Conservation (phyloP, 805 yeast species). For the Dipodascus albidus region DNA sequence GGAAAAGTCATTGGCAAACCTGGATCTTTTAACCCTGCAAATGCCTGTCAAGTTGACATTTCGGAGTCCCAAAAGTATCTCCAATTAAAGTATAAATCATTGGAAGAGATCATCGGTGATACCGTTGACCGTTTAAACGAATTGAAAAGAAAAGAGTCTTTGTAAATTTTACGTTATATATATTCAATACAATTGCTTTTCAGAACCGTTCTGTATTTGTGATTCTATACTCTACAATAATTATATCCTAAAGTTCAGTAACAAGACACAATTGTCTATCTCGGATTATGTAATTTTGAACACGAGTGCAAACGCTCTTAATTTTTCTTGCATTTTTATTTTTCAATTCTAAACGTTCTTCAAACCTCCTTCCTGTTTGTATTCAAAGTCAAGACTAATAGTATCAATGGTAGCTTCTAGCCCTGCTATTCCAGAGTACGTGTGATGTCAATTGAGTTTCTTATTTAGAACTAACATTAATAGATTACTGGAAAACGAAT, state of each 20-base stretch:
- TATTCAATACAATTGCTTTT: too few relatives aligned
- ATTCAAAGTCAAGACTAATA: not conserved
- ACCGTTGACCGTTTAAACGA: too few relatives aligned
- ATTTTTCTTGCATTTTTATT: not conserved
- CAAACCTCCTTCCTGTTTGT: not conserved
- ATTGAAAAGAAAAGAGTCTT: too few relatives aligned
- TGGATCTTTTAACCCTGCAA: too few relatives aligned
- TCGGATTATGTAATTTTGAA: not conserved
- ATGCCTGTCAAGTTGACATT: too few relatives aligned
- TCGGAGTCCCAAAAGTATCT: too few relatives aligned
- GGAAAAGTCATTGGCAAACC: not conserved
- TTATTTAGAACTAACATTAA: slow-evolving; percentile 6
- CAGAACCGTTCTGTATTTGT: too few relatives aligned
- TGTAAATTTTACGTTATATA: not conserved
- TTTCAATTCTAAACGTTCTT: not conserved
- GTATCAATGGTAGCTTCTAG: not conserved
- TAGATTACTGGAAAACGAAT: slow-evolving; percentile 35
- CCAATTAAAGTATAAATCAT: too few relatives aligned
- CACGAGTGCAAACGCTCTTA: slow-evolving; percentile 1
- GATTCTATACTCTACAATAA: not conserved
- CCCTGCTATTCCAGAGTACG: slow-evolving; percentile 3
- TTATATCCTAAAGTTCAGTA: not conserved
- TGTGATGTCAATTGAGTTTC: not conserved
- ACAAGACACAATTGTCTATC: not conserved
- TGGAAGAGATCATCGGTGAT: too few relatives aligned